These are phyloP conservation scores for Geosmithia putterillii DNA, from an alignment of 2,329 filamentous ascomycete species.

Conservation along the genomic window DNA sequence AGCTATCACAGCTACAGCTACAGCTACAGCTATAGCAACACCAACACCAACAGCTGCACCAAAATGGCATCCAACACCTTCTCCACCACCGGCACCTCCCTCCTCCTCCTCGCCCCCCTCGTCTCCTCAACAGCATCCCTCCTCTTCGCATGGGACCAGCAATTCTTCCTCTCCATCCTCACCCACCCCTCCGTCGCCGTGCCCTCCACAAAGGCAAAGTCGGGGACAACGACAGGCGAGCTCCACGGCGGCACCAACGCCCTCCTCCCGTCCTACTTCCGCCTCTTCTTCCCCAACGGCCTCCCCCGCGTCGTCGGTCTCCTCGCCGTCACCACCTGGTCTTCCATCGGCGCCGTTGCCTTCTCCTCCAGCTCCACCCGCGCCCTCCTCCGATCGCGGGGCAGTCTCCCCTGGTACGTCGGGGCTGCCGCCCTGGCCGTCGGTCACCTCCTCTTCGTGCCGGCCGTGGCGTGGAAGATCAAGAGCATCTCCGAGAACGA, in stretches of 20 bases:
- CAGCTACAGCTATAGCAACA: too few relatives aligned
- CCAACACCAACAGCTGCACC: not conserved
- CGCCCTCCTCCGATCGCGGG: slow-evolving; percentile 9
- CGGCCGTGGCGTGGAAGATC: slow-evolving; percentile 18
- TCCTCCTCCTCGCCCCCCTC: slow-evolving; percentile 31
- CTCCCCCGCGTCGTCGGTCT: slow-evolving; percentile 18
- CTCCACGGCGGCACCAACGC: slow-evolving; percentile 17
- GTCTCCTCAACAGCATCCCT: slow-evolving; percentile 33
- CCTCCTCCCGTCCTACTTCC: slow-evolving; percentile 30
- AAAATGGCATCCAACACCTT: slow-evolving; percentile 24
- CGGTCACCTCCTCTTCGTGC: slow-evolving; percentile 19
- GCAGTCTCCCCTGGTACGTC: slow-evolving; percentile 18
- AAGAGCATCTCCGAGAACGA: slow-evolving; percentile 11
- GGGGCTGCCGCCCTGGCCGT: slow-evolving; percentile 15
- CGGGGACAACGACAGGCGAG: not conserved
- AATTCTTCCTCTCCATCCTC: slow-evolving; percentile 26
- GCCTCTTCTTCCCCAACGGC: slow-evolving; percentile 23
- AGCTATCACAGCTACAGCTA: too few relatives aligned
- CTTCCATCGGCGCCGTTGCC: slow-evolving; percentile 13
- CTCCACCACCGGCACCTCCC: slow-evolving; percentile 22
- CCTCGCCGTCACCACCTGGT: slow-evolving; percentile 19
- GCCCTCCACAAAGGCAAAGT: not conserved
- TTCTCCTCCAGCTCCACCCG: slow-evolving; percentile 4
- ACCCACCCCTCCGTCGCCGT: slow-evolving; percentile 8
- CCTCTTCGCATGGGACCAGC: slow-evolving; percentile 30